Percentiles rank a stretch among this genome's conserved stretches.
phyloP scores from a whole-genome alignment of 202 grass and related monocot genomes.

The Cymbopogon flexuosus region DNA sequence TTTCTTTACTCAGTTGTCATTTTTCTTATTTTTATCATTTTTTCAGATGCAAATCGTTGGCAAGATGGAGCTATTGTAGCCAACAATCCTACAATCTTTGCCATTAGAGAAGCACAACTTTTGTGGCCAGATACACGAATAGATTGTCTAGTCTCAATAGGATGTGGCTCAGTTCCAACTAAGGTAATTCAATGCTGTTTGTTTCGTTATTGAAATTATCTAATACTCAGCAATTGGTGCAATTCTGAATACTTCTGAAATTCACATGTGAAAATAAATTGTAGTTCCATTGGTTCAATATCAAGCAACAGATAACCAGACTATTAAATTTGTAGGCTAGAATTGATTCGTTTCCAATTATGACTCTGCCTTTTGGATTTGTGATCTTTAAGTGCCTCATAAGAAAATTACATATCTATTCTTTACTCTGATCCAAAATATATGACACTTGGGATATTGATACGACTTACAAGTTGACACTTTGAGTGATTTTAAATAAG shows the following conservation, averaged over 20 bases:
- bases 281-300: neutral
- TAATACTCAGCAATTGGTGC: neutral
- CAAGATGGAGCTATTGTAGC: slow-evolving; percentile 97
- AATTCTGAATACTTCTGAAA: slow-evolving; percentile 15
- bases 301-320: neutral
- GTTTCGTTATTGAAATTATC: slow-evolving; percentile 21
- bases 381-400: neutral
- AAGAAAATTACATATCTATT: neutral
- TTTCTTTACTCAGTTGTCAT: slow-evolving; percentile 10
- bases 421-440: neutral
- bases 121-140: slow-evolving; percentile 94
- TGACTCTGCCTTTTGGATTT: neutral
- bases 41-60: slow-evolving; percentile 86
- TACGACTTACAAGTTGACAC: neutral
- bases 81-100: slow-evolving; percentile 98
- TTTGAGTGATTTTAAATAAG: neutral
- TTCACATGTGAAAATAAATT: neutral
- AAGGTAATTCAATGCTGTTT: slow-evolving; percentile 57
- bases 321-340: neutral
- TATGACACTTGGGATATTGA: neutral
- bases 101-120: slow-evolving; percentile 94
- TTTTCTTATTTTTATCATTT: slow-evolving; percentile 14
- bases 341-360: neutral
- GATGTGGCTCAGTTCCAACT: slow-evolving; percentile 84
- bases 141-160: slow-evolving; percentile 88